Evolutionary conservation across 768 basidiomycete species (phyloP).

Genomic region (Mycena rosella): DNA sequence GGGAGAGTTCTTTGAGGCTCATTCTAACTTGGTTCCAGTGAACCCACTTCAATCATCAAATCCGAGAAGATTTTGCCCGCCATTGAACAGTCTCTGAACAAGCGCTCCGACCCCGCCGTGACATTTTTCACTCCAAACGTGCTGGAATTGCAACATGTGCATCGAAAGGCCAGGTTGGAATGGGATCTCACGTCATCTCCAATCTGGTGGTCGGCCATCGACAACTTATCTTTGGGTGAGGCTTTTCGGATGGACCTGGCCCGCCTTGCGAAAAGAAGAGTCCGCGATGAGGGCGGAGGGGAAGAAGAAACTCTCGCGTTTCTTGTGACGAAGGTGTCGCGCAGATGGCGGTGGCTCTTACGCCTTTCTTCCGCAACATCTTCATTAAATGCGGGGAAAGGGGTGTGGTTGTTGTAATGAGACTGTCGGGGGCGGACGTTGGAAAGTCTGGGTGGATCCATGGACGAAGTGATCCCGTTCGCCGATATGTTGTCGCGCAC

Average conservation of each 20-base stretch:
- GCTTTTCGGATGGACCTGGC: slow-evolving; percentile 77
- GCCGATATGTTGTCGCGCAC: slow-evolving; percentile 65
- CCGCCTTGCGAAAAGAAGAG: slow-evolving; percentile 63
- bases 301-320: slow-evolving; percentile 64
- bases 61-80: slow-evolving; percentile 78
- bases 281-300: slow-evolving; percentile 52
- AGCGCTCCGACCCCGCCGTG: slow-evolving; percentile 58
- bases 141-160: slow-evolving; percentile 77
- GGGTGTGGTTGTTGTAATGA: slow-evolving; percentile 76
- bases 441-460: slow-evolving; percentile 63
- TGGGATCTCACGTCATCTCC: slow-evolving; percentile 63
- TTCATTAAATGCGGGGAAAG: slow-evolving; percentile 87
- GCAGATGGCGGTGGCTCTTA: slow-evolving; percentile 84
- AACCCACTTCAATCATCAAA: slow-evolving; percentile 94
- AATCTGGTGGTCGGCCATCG: slow-evolving; percentile 75
- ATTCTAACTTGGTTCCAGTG: slow-evolving; percentile 58
- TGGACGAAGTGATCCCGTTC: slow-evolving; percentile 59
- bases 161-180: slow-evolving; percentile 49
- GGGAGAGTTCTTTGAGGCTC: background rate
- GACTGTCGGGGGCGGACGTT: slow-evolving; percentile 56
- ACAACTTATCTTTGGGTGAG: slow-evolving; percentile 74
- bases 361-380: slow-evolving; percentile 88
- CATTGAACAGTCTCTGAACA: slow-evolving; percentile 54
- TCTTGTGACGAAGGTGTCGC: slow-evolving; percentile 77
- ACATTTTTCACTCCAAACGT: slow-evolving; percentile 88